Evolutionary conservation across 768 basidiomycete genomes (phyloP).

Genomic region (Tricholomella constricta): DNA sequence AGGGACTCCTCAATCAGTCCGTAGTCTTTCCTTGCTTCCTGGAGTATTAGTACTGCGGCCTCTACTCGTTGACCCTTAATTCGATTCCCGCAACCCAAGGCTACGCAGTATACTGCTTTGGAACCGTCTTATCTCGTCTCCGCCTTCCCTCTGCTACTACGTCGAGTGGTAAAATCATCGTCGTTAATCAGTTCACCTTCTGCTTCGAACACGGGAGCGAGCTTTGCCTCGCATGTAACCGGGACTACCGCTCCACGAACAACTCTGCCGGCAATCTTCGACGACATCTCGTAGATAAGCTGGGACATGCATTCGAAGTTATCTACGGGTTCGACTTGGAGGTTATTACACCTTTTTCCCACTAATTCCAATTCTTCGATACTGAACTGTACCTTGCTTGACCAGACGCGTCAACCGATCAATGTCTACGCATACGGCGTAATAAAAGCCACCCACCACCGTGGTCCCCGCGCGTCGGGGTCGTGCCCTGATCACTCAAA

Average conservation of each 20-base stretch:
- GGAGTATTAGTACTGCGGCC: conserved; percentile 1
- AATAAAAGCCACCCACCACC: conserved; percentile 15
- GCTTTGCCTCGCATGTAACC: conserved; percentile 11
- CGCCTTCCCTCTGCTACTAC: background rate
- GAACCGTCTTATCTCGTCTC: background rate
- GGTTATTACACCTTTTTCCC: background rate
- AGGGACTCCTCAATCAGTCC: conserved; percentile 13
- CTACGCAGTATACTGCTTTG: background rate
- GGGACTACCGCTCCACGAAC: conserved; percentile 14
- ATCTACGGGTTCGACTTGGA: conserved; percentile 12
- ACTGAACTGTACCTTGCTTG: background rate
- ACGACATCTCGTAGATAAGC: conserved; percentile 5
- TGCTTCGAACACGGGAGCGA: conserved; percentile 18
- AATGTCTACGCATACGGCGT: conserved; percentile 16
- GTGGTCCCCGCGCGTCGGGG: conserved; percentile 16
- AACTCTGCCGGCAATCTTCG: conserved; percentile 5
- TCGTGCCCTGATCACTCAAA: conserved; percentile 15
- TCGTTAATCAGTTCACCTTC: conserved; percentile 16
- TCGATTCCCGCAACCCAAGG: background rate
- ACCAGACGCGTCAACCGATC: conserved; percentile 8
- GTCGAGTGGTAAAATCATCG: conserved; percentile 13
- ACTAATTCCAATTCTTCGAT: background rate
- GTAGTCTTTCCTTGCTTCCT: background rate
- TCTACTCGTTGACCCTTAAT: background rate
- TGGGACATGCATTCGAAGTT: conserved; percentile 9